phyloP scores from a whole-genome alignment of 495 filamentous ascomycete species.

The Poronia punctata region DNA sequence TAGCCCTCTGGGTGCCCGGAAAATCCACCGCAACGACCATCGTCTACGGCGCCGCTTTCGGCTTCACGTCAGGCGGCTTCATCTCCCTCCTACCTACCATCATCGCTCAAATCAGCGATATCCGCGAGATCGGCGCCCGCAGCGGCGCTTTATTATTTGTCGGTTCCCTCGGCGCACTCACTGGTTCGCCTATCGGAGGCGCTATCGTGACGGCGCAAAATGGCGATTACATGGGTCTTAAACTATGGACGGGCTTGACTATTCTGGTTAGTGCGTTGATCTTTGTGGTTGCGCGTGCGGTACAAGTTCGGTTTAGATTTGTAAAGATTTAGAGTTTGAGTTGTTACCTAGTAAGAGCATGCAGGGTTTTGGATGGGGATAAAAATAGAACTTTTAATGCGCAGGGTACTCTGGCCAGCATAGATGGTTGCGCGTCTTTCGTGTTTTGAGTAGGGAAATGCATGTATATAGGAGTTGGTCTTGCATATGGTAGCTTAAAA shows the following conservation, averaged over 20 bases:
- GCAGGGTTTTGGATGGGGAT: too few relatives aligned
- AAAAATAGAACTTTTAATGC: too few relatives aligned
- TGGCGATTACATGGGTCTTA: constrained; percentile 51
- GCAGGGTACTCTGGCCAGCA: too few relatives aligned
- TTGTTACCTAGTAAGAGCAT: too few relatives aligned
- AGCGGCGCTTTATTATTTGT: constrained; percentile 62
- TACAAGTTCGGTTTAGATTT: constrained; percentile 34
- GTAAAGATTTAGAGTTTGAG: constrained; percentile 24
- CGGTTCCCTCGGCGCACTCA: constrained; percentile 57
- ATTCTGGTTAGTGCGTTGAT: constrained; percentile 45
- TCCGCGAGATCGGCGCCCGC: constrained; percentile 65
- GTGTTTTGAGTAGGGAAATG: too few relatives aligned
- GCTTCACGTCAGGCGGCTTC: constrained; percentile 66
- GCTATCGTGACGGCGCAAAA: constrained; percentile 50
- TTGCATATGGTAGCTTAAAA: too few relatives aligned
- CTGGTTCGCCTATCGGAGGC: constrained; percentile 67
- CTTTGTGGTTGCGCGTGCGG: constrained; percentile 40
- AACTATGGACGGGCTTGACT: constrained; percentile 60
- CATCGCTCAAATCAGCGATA: constrained; percentile 64
- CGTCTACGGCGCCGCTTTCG: constrained; percentile 59
- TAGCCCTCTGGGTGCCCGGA: constrained; percentile 62
- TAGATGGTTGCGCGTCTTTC: too few relatives aligned
- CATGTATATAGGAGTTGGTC: too few relatives aligned
- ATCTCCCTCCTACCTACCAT: constrained; percentile 53
- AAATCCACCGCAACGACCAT: constrained; percentile 55